Evolutionary conservation across 495 filamentous ascomycete genomes (phyloP).

Genomic region (Hapsidospora chrysogenum): DNA sequence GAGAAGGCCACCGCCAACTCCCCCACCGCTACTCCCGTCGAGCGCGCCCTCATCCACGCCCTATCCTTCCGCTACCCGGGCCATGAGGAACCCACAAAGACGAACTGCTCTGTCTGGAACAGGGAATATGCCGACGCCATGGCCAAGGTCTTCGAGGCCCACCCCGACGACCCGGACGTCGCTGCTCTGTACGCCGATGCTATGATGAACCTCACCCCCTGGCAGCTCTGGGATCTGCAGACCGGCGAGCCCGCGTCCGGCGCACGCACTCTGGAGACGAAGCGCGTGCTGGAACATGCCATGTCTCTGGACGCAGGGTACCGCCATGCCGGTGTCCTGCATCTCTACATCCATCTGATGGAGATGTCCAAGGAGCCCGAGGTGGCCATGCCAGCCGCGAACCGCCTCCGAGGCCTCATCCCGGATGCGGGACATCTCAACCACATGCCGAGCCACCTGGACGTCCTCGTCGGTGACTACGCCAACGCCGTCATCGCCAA

Average conservation of each 20-base stretch:
- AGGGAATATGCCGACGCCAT: slow-evolving; percentile 43
- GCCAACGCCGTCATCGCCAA: slow-evolving; percentile 42
- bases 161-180: slow-evolving; percentile 41
- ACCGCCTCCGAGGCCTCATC: slow-evolving; percentile 41
- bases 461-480: slow-evolving; percentile 52
- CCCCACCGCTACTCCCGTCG: slow-evolving; percentile 15
- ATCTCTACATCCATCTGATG: slow-evolving; percentile 59
- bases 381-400: slow-evolving; percentile 33
- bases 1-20: slow-evolving; percentile 12
- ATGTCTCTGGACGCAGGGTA: slow-evolving; percentile 20
- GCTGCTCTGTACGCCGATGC: slow-evolving; percentile 45
- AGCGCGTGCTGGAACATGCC: slow-evolving; percentile 33
- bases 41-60: slow-evolving; percentile 41
- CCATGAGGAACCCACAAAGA: slow-evolving; percentile 11
- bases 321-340: slow-evolving; percentile 47
- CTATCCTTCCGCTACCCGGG: slow-evolving; percentile 37
- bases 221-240: slow-evolving; percentile 45
- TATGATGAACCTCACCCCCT: slow-evolving; percentile 53
- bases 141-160: slow-evolving; percentile 33
- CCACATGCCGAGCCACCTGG: slow-evolving; percentile 57
- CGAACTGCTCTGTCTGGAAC: slow-evolving; percentile 36
- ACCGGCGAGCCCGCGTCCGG: slow-evolving; percentile 36
- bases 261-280: slow-evolving; percentile 40
- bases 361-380: slow-evolving; percentile 54
- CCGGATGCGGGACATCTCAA: slow-evolving; percentile 55